These are phyloP conservation scores for Pseudogymnoascus sp. DNA, from an alignment of 2,329 filamentous ascomycete genomes.

Conservation along the genomic window DNA sequence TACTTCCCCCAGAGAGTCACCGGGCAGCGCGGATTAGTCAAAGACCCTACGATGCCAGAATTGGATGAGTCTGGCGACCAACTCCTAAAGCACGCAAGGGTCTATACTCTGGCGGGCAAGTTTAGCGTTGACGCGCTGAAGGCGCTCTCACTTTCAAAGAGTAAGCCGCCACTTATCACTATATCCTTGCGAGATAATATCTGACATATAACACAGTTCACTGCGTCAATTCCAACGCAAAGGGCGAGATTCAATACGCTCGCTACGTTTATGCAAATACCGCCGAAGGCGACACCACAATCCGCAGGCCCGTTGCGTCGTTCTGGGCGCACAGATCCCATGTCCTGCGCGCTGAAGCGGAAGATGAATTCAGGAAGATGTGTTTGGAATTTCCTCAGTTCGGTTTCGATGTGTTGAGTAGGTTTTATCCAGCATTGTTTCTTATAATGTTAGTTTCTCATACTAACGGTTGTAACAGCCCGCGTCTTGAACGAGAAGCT, in stretches of 20 bases:
- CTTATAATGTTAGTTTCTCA: not conserved
- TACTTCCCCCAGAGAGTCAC: slow-evolving; percentile 69
- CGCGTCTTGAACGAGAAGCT: slow-evolving; percentile 59
- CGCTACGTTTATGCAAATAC: slow-evolving; percentile 83
- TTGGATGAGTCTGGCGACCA: slow-evolving; percentile 74
- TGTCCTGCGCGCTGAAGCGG: slow-evolving; percentile 75
- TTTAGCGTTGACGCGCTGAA: slow-evolving; percentile 62
- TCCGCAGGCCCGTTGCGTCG: slow-evolving; percentile 75
- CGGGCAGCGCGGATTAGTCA: slow-evolving; percentile 59
- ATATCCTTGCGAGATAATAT: not conserved
- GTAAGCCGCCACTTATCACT: not conserved
- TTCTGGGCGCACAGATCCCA: slow-evolving; percentile 83
- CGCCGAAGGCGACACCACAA: slow-evolving; percentile 56
- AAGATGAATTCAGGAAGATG: slow-evolving; percentile 73
- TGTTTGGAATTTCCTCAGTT: slow-evolving; percentile 89
- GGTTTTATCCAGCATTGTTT: slow-evolving; percentile 23
- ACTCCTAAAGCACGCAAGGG: slow-evolving; percentile 77
- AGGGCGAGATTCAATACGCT: slow-evolving; percentile 86
- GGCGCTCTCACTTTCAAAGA: slow-evolving; percentile 75
- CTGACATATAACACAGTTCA: slow-evolving; percentile 43
- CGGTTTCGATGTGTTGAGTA: slow-evolving; percentile 84
- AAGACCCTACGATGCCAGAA: slow-evolving; percentile 54
- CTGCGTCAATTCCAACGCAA: slow-evolving; percentile 77
- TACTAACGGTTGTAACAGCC: slow-evolving; percentile 34
- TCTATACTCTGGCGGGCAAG: slow-evolving; percentile 83